Evolutionary conservation across 345 rosid genomes (phyloP).

Genomic region (Nasturtium officinale): DNA sequence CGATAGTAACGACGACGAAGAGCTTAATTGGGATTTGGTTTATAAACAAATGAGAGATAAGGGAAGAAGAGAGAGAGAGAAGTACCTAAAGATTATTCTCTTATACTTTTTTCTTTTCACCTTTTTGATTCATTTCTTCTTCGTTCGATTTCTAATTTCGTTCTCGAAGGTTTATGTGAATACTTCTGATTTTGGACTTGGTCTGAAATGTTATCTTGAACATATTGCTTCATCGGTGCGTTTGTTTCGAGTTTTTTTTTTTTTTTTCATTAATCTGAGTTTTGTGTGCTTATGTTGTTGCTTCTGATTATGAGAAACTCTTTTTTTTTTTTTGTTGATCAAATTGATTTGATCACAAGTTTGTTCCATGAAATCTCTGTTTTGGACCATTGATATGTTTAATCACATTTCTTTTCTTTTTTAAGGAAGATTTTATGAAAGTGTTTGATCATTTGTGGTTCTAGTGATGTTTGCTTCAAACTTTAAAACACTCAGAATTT

Average conservation of each 20-base stretch:
- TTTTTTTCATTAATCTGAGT: neutral
- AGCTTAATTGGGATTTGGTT: slow-evolving; percentile 38
- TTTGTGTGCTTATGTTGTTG: neutral
- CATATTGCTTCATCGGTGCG: slow-evolving; percentile 37
- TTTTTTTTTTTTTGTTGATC: neutral
- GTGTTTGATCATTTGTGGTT: slow-evolving; percentile 10
- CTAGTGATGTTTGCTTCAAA: slow-evolving; percentile 10
- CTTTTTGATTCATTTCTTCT: slow-evolving; percentile 25
- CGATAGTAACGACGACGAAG: slow-evolving; percentile 41
- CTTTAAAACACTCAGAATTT: neutral
- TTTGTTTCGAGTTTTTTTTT: slow-evolving; percentile 2
- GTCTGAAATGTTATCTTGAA: slow-evolving; percentile 17
- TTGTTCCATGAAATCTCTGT: neutral
- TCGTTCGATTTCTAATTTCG: neutral
- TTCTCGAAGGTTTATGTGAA: slow-evolving; percentile 24
- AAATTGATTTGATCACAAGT: slow-evolving; percentile 18
- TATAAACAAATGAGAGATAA: slow-evolving; percentile 45
- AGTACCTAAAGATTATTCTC: slow-evolving; percentile 22
- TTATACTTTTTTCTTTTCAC: slow-evolving; percentile 3
- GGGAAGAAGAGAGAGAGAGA: slow-evolving; percentile 20
- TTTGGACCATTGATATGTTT: slow-evolving; percentile 17
- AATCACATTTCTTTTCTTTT: slow-evolving; percentile 7
- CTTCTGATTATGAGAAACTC: slow-evolving; percentile 6
- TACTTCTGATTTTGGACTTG: slow-evolving; percentile 23
- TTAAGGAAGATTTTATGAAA: neutral